phyloP scores from a whole-genome alignment of 352 stramenopile species.

The Pythium periplocum region DNA sequence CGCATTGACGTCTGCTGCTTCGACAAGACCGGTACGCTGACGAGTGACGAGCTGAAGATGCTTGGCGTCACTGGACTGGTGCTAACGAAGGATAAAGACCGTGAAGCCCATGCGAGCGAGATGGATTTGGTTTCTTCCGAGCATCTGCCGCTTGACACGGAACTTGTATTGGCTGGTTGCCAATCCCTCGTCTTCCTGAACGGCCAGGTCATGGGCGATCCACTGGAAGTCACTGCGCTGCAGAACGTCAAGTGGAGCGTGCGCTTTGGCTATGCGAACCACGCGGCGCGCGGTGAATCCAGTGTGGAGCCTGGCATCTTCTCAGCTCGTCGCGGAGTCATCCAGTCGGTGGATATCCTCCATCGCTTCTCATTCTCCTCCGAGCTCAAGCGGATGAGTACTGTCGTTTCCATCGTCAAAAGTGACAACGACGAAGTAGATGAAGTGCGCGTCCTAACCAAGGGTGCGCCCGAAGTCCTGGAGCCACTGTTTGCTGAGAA shows the following conservation, averaged over 20 bases:
- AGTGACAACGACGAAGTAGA: slow-evolving; percentile 26
- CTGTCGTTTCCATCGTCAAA: slow-evolving; percentile 48
- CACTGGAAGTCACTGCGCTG: slow-evolving; percentile 90
- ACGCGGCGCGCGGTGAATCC: not conserved
- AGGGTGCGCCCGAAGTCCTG: slow-evolving; percentile 92
- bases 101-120: slow-evolving; percentile 8
- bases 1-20: slow-evolving; percentile 91
- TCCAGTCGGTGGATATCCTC: slow-evolving; percentile 50
- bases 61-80: slow-evolving; percentile 29
- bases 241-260: slow-evolving; percentile 70
- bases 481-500: slow-evolving; percentile 65
- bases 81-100: not conserved
- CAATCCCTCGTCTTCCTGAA: slow-evolving; percentile 90
- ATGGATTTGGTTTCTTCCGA: slow-evolving; percentile 28
- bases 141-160: slow-evolving; percentile 28
- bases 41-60: slow-evolving; percentile 86
- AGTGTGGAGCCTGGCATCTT: slow-evolving; percentile 25
- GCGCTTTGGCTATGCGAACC: slow-evolving; percentile 13
- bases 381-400: slow-evolving; percentile 90
- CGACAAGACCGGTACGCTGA: slow-evolving; percentile 96
- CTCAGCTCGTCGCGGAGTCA: slow-evolving; percentile 21
- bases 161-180: slow-evolving; percentile 67
- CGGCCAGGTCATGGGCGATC: slow-evolving; percentile 88
- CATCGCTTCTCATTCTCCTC: slow-evolving; percentile 88
- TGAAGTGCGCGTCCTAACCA: slow-evolving; percentile 68